Conservation (phyloP, 2,329 filamentous ascomycete species). For the Fusarium anguioides region DNA sequence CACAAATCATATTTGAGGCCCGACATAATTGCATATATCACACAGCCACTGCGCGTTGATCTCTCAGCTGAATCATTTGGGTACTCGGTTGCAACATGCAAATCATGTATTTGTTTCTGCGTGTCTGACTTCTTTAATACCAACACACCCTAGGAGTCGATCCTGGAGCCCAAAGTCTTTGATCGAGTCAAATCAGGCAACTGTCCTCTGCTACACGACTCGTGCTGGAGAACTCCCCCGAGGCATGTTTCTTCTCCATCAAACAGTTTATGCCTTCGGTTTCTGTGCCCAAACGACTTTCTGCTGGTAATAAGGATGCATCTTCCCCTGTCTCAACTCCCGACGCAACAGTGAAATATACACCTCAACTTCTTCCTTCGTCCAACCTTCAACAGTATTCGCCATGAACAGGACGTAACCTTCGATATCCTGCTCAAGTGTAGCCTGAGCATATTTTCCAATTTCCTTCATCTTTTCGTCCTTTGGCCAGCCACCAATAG, state of each 20-base stretch:
- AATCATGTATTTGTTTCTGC: background rate
- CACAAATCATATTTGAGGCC: background rate
- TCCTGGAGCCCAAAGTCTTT: fast-evolving
- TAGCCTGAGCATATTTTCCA: slow-evolving; percentile 25
- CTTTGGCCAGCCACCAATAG: slow-evolving; percentile 30
- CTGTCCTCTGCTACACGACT: background rate
- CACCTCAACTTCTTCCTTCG: slow-evolving; percentile 26
- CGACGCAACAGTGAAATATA: slow-evolving; percentile 36
- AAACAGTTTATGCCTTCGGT: background rate
- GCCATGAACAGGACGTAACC: slow-evolving; percentile 39
- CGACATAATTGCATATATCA: background rate
- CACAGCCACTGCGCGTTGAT: background rate
- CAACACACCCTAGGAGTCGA: too few relatives aligned
- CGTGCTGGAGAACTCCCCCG: background rate
- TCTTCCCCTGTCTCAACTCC: slow-evolving; percentile 29
- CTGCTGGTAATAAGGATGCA: slow-evolving; percentile 32
- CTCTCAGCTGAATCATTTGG: background rate
- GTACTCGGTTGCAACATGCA: background rate
- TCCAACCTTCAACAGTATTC: slow-evolving; percentile 32
- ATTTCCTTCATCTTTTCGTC: slow-evolving; percentile 18
- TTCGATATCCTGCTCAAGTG: slow-evolving; percentile 35
- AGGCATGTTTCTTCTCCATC: too few relatives aligned
- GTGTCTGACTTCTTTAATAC: too few relatives aligned
- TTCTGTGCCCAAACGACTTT: slow-evolving; percentile 33
- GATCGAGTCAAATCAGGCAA: background rate